These are phyloP conservation scores for Encephalitozoon cuniculi DNA, from an alignment of 371 early-diverging fungal genomes.

Conservation along the genomic window DNA sequence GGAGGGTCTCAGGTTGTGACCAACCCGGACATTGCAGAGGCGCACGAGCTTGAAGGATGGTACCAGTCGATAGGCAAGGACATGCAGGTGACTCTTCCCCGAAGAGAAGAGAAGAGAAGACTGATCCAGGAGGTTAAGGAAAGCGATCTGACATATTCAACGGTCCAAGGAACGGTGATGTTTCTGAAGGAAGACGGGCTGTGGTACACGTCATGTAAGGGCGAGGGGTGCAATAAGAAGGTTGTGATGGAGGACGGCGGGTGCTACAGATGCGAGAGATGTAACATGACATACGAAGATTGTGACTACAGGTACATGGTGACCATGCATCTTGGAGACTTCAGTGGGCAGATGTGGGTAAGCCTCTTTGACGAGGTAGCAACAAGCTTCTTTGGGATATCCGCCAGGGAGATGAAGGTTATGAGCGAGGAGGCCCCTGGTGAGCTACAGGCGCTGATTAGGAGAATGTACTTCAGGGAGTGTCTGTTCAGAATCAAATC, in stretches of 20 bases:
- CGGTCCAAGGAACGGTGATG: slow-evolving; percentile 42
- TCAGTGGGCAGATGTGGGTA: slow-evolving; percentile 52
- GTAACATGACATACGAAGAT: slow-evolving; percentile 43
- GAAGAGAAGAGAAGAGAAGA: slow-evolving; percentile 18
- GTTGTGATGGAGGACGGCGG: slow-evolving; percentile 45
- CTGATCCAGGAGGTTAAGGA: slow-evolving; percentile 51
- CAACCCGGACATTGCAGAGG: slow-evolving; percentile 51
- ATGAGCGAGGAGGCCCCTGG: slow-evolving; percentile 33
- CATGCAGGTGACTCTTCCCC: slow-evolving; percentile 25
- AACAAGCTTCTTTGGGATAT: slow-evolving; percentile 38
- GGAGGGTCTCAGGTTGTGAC: slow-evolving; percentile 38
- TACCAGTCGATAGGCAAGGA: slow-evolving; percentile 51
- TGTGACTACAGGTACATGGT: slow-evolving; percentile 55
- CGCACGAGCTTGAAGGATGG: slow-evolving; percentile 56
- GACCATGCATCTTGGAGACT: slow-evolving; percentile 44
- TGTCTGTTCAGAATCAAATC: slow-evolving; percentile 32
- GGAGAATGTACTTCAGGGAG: slow-evolving; percentile 31
- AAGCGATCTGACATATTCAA: slow-evolving; percentile 36
- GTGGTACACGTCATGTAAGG: slow-evolving; percentile 49
- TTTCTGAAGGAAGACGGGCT: slow-evolving; percentile 52
- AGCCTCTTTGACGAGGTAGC: slow-evolving; percentile 56
- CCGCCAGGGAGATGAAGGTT: slow-evolving; percentile 41
- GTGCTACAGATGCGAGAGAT: slow-evolving; percentile 58
- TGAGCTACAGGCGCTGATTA: slow-evolving; percentile 32
- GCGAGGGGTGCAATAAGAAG: slow-evolving; percentile 57